These are phyloP conservation scores for Phaffia rhodozyma DNA, from an alignment of 1,284 basidiomycete species.

Conservation along the genomic window DNA sequence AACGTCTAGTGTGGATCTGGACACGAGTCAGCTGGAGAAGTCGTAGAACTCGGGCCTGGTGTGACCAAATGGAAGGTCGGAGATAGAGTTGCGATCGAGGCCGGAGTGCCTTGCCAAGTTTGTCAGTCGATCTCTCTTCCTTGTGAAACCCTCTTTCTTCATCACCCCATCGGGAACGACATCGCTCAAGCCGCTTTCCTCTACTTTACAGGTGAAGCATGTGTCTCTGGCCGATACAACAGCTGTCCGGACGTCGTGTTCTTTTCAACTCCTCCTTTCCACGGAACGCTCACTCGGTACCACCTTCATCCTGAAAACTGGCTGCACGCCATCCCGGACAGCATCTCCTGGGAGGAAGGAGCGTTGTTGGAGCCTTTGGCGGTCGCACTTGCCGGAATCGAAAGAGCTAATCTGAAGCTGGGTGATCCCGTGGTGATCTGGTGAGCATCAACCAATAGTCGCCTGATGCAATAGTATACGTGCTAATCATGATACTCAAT, in stretches of 20 bases:
- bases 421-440: slow-evolving; percentile 40
- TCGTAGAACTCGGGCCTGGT: slow-evolving; percentile 37
- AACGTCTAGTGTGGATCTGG: slow-evolving; percentile 31
- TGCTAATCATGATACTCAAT: background rate
- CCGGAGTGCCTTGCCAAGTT: slow-evolving; percentile 41
- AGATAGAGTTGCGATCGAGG: slow-evolving; percentile 40
- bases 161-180: too few relatives aligned
- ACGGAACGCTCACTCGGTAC: slow-evolving; percentile 39
- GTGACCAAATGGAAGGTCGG: slow-evolving; percentile 34
- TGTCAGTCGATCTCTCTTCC: slow-evolving; percentile 31
- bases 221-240: background rate
- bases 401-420: slow-evolving; percentile 38
- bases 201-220: background rate
- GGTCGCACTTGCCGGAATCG: slow-evolving; percentile 43
- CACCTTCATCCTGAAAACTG: slow-evolving; percentile 44
- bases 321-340: slow-evolving; percentile 43
- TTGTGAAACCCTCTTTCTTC: background rate
- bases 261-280: slow-evolving; percentile 41
- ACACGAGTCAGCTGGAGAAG: slow-evolving; percentile 38
- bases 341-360: slow-evolving; percentile 41
- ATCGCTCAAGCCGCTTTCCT: background rate
- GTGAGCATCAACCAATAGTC: slow-evolving; percentile 22
- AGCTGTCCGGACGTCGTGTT: slow-evolving; percentile 38
- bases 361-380: slow-evolving; percentile 42
- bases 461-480: background rate